phyloP scores from a whole-genome alignment of 179 eudicot species.

The Camellia oleifera region DNA sequence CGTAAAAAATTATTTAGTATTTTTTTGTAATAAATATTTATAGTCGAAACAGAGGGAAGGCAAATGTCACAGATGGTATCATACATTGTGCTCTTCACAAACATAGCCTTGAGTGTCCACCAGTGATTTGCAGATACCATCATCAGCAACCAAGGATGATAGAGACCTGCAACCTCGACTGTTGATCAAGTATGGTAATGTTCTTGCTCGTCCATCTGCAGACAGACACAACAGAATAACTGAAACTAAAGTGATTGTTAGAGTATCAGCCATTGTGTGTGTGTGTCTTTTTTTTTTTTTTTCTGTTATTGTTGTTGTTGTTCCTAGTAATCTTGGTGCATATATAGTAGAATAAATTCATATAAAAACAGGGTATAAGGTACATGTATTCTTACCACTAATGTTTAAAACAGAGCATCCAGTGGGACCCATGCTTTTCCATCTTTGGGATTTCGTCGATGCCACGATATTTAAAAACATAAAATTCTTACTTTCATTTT shows the following conservation, averaged over 20 bases:
- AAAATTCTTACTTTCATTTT: neutral
- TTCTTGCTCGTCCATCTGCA: constrained; percentile 20
- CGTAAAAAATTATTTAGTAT: no score
- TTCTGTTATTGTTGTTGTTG: no score
- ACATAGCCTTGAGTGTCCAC: constrained; percentile 42
- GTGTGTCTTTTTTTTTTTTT: neutral
- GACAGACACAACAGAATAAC: constrained; percentile 14
- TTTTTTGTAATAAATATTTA: no score
- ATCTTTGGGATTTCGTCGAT: neutral
- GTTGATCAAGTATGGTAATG: neutral
- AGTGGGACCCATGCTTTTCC: neutral
- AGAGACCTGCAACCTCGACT: neutral
- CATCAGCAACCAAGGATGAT: neutral
- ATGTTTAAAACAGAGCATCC: neutral
- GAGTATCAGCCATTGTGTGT: neutral
- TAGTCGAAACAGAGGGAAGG: no score
- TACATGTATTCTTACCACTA: no score
- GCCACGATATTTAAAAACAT: neutral
- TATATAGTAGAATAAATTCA: neutral
- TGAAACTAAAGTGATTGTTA: neutral
- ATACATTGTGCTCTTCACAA: constrained; percentile 47
- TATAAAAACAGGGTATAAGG: neutral
- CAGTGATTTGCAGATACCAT: constrained; percentile 35
- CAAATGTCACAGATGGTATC: neutral
- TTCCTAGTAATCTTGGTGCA: neutral